Conservation (phyloP, 1,284 basidiomycete genomes). For the Sporisorium scitamineum region DNA sequence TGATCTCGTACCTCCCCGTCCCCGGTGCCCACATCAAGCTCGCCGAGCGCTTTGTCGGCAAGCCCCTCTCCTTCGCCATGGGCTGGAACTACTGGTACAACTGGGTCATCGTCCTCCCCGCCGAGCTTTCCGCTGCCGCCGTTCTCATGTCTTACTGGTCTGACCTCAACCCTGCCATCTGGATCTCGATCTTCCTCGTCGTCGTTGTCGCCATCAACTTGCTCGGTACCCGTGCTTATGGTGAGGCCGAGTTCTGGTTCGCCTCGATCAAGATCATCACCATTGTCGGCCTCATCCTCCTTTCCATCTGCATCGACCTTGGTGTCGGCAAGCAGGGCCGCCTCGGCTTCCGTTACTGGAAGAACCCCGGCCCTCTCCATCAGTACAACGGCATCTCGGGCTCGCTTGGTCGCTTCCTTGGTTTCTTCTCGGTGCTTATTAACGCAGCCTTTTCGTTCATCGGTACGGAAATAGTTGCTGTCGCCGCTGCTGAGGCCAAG, state of each 20-base stretch:
- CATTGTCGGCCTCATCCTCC: slow-evolving; percentile 66
- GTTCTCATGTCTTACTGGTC: slow-evolving; percentile 83
- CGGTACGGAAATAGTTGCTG: slow-evolving; percentile 86
- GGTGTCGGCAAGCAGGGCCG: slow-evolving; percentile 55
- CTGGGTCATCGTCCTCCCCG: slow-evolving; percentile 75
- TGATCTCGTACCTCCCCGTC: slow-evolving; percentile 74
- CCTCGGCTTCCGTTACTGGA: slow-evolving; percentile 62
- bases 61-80: slow-evolving; percentile 76
- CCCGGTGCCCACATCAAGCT: slow-evolving; percentile 82
- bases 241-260: slow-evolving; percentile 71
- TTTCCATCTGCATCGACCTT: slow-evolving; percentile 61
- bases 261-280: slow-evolving; percentile 66
- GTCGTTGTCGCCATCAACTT: slow-evolving; percentile 82
- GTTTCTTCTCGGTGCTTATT: slow-evolving; percentile 68
- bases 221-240: slow-evolving; percentile 73
- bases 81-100: slow-evolving; percentile 76
- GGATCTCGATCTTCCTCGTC: slow-evolving; percentile 81
- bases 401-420: slow-evolving; percentile 70
- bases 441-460: slow-evolving; percentile 83
- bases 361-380: slow-evolving; percentile 70
- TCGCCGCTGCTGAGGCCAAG: slow-evolving; percentile 78
- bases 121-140: slow-evolving; percentile 81
- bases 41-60: slow-evolving; percentile 82
- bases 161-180: slow-evolving; percentile 76
- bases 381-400: slow-evolving; percentile 71